Conservation (phyloP, 2,329 filamentous ascomycete species). For the Colletotrichum orbiculare region DNA sequence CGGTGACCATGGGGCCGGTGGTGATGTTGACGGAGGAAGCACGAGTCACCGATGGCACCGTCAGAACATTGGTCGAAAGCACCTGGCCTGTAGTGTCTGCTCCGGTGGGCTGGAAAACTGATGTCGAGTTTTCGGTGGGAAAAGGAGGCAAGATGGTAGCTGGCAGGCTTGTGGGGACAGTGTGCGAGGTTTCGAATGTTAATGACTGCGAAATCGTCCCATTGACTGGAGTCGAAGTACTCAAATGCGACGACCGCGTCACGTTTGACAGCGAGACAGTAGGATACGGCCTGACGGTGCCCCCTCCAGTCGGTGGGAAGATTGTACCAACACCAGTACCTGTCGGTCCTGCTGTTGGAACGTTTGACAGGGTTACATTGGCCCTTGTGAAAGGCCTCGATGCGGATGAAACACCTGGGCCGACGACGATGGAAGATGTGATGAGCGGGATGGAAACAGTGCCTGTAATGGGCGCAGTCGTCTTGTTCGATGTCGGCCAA, state of each 20-base stretch:
- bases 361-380: conserved; percentile 1
- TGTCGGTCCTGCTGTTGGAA: background rate
- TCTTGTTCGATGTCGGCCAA: conserved; percentile 23
- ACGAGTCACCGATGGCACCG: background rate
- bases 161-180: background rate
- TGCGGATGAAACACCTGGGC: background rate
- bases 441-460: conserved; percentile 20
- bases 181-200: background rate
- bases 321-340: background rate
- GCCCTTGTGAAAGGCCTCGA: conserved; percentile 14
- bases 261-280: background rate
- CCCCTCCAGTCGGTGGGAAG: background rate
- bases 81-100: background rate
- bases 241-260: background rate
- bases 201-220: conserved; percentile 9
- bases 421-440: background rate
- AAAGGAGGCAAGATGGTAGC: background rate
- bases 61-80: conserved; percentile 1
- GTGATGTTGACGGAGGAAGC: background rate
- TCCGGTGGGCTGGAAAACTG: background rate
- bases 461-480: conserved; percentile 8
- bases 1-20: background rate
- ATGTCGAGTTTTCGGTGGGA: conserved; percentile 2
- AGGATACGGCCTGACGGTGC: conserved; percentile 5
- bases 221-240: background rate